Conservation (phyloP, 805 yeast species). For the Yarrowia divulgata region DNA sequence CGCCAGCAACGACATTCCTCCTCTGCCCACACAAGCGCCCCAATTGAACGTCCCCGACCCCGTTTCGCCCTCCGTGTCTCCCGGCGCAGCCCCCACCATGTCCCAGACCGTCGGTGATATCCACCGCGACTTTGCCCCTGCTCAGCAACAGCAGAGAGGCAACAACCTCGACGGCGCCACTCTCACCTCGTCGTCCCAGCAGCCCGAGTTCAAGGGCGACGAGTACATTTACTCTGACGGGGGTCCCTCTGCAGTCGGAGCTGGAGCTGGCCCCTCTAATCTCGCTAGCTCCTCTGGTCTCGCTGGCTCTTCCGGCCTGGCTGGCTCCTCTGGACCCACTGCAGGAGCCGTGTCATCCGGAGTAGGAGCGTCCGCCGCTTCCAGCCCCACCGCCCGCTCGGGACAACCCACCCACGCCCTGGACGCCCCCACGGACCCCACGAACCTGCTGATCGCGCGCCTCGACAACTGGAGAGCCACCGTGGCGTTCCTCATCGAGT, state of each 20-base stretch:
- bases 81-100: constrained; percentile 6
- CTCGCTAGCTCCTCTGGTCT: not conserved
- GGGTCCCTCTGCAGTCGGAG: not conserved
- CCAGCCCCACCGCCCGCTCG: not conserved
- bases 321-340: not conserved
- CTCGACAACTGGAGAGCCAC: constrained; percentile 53
- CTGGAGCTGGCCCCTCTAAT: not conserved
- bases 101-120: constrained; percentile 34
- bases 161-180: constrained; percentile 30
- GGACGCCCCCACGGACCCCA: constrained; percentile 49
- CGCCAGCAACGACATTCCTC: not conserved
- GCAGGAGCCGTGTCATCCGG: not conserved
- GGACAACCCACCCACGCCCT: constrained; percentile 21
- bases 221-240: constrained; percentile 14
- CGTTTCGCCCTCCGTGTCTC: not conserved
- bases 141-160: not conserved
- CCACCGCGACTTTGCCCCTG: constrained; percentile 21
- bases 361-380: too few species aligned
- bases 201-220: constrained; percentile 34
- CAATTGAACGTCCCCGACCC: constrained; percentile 6
- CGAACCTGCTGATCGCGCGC: constrained; percentile 50
- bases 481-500: constrained; percentile 48
- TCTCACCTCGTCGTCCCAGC: constrained; percentile 25
- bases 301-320: not conserved
- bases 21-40: constrained; percentile 3